These are phyloP conservation scores for Stygiomarasmius scandens DNA, from an alignment of 1,284 basidiomycete species.

Conservation along the genomic window DNA sequence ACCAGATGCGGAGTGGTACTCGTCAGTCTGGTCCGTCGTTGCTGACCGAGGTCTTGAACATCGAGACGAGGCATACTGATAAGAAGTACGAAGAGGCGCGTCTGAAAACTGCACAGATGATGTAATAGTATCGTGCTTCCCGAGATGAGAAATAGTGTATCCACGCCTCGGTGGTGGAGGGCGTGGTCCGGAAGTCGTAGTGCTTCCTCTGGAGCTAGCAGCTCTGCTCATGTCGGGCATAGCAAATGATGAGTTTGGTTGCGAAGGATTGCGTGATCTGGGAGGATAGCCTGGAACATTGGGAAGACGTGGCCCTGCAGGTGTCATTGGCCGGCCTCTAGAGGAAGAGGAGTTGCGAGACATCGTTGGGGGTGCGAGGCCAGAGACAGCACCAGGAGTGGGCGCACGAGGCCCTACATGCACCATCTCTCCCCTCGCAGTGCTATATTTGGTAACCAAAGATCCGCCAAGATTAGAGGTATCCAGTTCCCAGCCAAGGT, in stretches of 20 bases:
- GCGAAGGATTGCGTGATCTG: not conserved
- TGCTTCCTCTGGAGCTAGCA: constrained; percentile 1
- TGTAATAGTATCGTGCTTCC: not conserved
- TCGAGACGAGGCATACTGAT: not conserved
- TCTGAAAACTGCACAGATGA: constrained; percentile 8
- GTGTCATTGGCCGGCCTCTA: constrained; percentile 49
- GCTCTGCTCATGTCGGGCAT: not conserved
- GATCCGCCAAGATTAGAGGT: constrained; percentile 5
- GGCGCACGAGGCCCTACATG: not conserved
- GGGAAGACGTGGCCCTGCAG: constrained; percentile 42
- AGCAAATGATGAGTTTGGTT: constrained; percentile 9
- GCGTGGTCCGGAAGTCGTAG: constrained; percentile 1
- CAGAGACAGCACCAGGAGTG: not conserved
- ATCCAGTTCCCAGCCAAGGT: constrained; percentile 40
- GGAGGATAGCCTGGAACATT: not conserved
- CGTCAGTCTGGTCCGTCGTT: not conserved
- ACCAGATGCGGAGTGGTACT: not conserved
- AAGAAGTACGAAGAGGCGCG: not conserved
- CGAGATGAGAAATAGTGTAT: constrained; percentile 29
- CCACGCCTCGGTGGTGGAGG: constrained; percentile 36
- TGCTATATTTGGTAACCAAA: not conserved
- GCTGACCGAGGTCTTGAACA: constrained; percentile 6
- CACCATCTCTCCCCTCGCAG: not conserved
- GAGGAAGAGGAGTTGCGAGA: constrained; percentile 25
- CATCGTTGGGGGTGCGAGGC: constrained; percentile 20